These are phyloP conservation scores for Micractinium conductrix DNA, from an alignment of 139 green algal species.

Conservation along the genomic window DNA sequence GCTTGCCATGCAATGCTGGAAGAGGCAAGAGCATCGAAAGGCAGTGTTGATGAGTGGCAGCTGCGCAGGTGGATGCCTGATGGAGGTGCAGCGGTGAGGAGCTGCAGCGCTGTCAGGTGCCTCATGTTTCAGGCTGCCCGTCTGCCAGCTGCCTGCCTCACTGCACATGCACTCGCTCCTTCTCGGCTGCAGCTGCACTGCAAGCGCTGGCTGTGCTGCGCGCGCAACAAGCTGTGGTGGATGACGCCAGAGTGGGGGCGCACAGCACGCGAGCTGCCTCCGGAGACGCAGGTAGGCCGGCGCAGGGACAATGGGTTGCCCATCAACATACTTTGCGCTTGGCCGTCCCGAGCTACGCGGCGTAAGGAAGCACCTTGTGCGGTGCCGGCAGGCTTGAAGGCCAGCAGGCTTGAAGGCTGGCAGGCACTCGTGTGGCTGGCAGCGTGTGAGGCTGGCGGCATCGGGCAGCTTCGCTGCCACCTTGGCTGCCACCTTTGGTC, in stretches of 20 bases:
- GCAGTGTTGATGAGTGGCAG: not conserved
- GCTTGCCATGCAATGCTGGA: too few relatives aligned
- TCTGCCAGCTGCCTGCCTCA: not conserved
- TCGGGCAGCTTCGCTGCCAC: too few relatives aligned
- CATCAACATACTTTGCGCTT: too few relatives aligned
- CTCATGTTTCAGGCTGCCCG: not conserved
- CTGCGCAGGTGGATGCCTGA: too few relatives aligned
- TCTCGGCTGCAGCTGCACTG: conserved; percentile 43
- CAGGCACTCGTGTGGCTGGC: not conserved
- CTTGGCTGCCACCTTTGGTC: not conserved
- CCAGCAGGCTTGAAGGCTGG: not conserved
- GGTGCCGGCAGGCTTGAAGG: too few relatives aligned
- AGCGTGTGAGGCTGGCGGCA: too few relatives aligned
- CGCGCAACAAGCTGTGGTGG: conserved; percentile 92
- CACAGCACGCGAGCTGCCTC: conserved; percentile 68
- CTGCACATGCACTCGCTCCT: not conserved
- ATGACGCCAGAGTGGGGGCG: conserved; percentile 94
- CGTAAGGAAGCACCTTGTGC: too few relatives aligned
- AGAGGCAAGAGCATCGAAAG: too few relatives aligned
- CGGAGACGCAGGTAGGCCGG: conserved; percentile 82
- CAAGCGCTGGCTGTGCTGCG: conserved; percentile 70
- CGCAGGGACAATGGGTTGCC: too few relatives aligned
- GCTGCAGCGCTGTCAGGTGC: not conserved
- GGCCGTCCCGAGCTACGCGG: too few relatives aligned
- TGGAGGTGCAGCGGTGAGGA: not conserved